Evolutionary conservation across 1,139 yeast genomes (phyloP), one percentile per base, ranked within the genome.

Genomic region (Diutina scorzettiae): DNA sequence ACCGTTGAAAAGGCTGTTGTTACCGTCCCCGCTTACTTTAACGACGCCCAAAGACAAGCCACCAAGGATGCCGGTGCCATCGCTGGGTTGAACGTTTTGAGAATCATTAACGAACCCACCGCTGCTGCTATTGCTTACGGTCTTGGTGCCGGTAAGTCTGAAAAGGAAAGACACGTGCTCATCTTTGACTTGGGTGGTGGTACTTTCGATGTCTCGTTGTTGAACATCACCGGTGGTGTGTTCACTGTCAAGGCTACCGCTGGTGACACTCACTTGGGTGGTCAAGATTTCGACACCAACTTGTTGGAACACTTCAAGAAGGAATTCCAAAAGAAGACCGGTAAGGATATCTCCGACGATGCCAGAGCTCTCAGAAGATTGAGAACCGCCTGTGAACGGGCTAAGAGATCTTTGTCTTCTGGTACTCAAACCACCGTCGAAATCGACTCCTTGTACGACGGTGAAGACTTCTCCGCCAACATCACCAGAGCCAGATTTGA

Each of bases 201-300:
- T 78, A 87, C 96, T 67, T 87, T 87, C 73, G 96, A 87, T 84
- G 96, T 89, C 55, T 91, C 98, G 48, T 77, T 89, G 60, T 76
- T 89, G 68, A 84, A 86, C 77, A 86, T 91, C 66, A 94, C 93
- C 66, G 97, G 93, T 69, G 98, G 98, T 80, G 94, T 91, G 62
- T 91, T 89, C 83, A 89, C 94, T 64, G 98, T 91, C 64, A 89
- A 89, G 81, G 93, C 98, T 60, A 91, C 98, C 60, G 96, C 97
- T 66, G 98, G 98, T 86, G 96, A 91, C 76, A 91, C 98, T 62
- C 98, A 89, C 75, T 83, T 89, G 78, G 97, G 98, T 81, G 97
- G 97, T 82, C 95, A 89, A 78, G 97, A 89, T 76, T 89, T 84
- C 64, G 42, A 56, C 64, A 20, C 69, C 73, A 9, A 66, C 64